Evolutionary conservation across 495 filamentous ascomycete genomes (phyloP), one percentile per base, ranked within the genome.

Genomic region (Xylaria bambusicola): DNA sequence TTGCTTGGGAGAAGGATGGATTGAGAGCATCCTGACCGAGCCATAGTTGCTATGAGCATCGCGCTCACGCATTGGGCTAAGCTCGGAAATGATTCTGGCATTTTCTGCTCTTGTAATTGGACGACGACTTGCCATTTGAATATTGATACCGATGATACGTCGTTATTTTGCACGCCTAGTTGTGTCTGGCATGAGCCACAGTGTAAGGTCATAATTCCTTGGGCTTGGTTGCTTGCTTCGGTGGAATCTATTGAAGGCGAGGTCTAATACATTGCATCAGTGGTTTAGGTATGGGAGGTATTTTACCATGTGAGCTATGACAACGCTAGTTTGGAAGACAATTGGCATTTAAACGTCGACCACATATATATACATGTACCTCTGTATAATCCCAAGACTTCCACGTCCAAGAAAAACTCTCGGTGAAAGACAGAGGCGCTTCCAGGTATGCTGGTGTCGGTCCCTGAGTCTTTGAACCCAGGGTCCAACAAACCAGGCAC

Each of bases 81-180:
- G 18, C 29, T 67, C 1, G 77, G 76, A 12, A 24, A 38, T 20
- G 10, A 12, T 41, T 33, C n/a, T 20, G 27, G 36, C 13, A 4
- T 35, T 52, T n/a, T 26, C 23, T 36, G 56, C 58, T 17, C 24
- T 52, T 51, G 50, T 23, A 52, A 71, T 60, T 67, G 51, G 60
- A 66, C 70, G 60, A 46, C 61, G 38, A 75, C 56, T 63, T 75
- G 64, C 75, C 74, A 75, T 56, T 73, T 73, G 21, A 75, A 70
- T 29, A 77, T 51, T 1, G 62, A 71, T 44, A 75, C 67, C 5
- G 73, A 72, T 1, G 62, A 62, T 23, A 65, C 59, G 69, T 58
- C 82, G 66, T 60, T 82, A 66, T 72, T 87, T 76, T 83, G 76
- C 18, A 79, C 75, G 44, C 87, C 86, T 13, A 81, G 52, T 17